A percentile compares a stretch with the other conserved stretches of the same genome.
Conservation (phyloP, 306 rosid genomes). For the Medicago lupulina region DNA sequence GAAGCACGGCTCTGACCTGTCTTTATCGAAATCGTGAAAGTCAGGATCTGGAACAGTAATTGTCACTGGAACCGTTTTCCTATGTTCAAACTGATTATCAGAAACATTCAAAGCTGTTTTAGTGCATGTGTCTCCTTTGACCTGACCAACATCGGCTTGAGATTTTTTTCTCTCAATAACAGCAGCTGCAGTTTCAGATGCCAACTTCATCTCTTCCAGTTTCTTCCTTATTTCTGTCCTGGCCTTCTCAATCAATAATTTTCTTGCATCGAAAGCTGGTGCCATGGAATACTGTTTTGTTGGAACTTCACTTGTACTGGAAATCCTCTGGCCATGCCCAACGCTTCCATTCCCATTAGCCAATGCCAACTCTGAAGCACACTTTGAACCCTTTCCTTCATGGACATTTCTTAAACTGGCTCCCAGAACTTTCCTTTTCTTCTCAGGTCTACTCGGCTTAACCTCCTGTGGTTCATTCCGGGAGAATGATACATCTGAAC, state of each 20-base stretch:
- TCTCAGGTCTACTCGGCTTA: constrained; percentile 60
- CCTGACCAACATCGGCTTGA: constrained; percentile 53
- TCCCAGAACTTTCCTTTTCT: constrained; percentile 72
- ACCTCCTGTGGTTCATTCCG: constrained; percentile 54
- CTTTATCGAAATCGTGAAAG: constrained; percentile 95
- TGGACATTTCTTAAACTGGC: constrained; percentile 59
- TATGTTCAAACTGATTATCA: constrained; percentile 54
- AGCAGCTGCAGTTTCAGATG: constrained; percentile 52
- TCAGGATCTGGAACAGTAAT: constrained; percentile 91
- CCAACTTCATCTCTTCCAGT: constrained; percentile 76
- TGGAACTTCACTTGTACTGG: constrained; percentile 56
- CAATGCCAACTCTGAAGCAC: constrained; percentile 59
- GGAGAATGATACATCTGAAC: constrained; percentile 51
- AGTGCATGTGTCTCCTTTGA: constrained; percentile 48
- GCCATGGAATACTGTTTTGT: constrained; percentile 63
- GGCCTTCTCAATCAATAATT: constrained; percentile 84
- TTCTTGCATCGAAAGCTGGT: constrained; percentile 83
- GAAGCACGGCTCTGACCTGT: constrained; percentile 93
- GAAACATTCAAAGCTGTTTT: constrained; percentile 47
- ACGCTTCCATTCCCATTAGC: constrained; percentile 65
- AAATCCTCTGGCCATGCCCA: constrained; percentile 57
- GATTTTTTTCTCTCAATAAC: constrained; percentile 51
- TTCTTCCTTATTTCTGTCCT: constrained; percentile 78
- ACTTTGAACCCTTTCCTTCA: constrained; percentile 56
- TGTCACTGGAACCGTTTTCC: constrained; percentile 61